phyloP scores from a whole-genome alignment of 1,284 basidiomycete genomes.

The Trametes polyzona region DNA sequence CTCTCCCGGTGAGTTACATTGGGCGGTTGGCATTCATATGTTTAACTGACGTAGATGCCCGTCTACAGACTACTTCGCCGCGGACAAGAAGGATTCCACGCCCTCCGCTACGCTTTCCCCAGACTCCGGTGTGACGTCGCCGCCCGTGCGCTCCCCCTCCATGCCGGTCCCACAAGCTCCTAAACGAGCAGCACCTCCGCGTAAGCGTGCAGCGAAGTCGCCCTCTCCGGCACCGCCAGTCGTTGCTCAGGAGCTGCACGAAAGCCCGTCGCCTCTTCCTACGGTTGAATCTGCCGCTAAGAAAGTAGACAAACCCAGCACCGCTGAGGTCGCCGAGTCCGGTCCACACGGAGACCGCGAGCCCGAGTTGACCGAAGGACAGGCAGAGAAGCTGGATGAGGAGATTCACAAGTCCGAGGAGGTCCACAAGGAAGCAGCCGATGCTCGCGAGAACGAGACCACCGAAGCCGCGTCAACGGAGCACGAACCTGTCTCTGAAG shows the following conservation, averaged over 20 bases:
- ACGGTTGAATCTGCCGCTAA: slow-evolving; percentile 12
- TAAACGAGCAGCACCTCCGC: slow-evolving; percentile 68
- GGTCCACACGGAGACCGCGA: slow-evolving; percentile 25
- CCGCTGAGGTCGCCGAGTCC: slow-evolving; percentile 8
- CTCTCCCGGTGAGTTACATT: slow-evolving; percentile 11
- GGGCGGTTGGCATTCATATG: background rate
- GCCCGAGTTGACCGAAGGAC: slow-evolving; percentile 19
- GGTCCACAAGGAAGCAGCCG: no score
- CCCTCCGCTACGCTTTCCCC: slow-evolving; percentile 39
- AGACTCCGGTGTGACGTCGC: slow-evolving; percentile 38
- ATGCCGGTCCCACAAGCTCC: slow-evolving; percentile 80
- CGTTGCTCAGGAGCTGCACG: slow-evolving; percentile 22
- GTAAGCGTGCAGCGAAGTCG: slow-evolving; percentile 59
- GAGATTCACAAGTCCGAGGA: slow-evolving; percentile 5
- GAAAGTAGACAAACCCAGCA: background rate
- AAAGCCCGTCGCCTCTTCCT: slow-evolving; percentile 26
- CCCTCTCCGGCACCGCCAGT: slow-evolving; percentile 34
- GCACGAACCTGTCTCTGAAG: background rate
- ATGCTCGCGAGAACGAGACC: background rate
- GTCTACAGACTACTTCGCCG: slow-evolving; percentile 29
- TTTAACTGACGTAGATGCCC: background rate
- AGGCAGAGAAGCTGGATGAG: slow-evolving; percentile 23
- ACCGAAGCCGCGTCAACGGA: slow-evolving; percentile 2
- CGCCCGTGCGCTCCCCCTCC: slow-evolving; percentile 44
- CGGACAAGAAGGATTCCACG: slow-evolving; percentile 22